Percentiles rank a stretch among this genome's conserved stretches.
Conservation (phyloP, 2,329 filamentous ascomycete species). For the Neofusicoccum parvum region DNA sequence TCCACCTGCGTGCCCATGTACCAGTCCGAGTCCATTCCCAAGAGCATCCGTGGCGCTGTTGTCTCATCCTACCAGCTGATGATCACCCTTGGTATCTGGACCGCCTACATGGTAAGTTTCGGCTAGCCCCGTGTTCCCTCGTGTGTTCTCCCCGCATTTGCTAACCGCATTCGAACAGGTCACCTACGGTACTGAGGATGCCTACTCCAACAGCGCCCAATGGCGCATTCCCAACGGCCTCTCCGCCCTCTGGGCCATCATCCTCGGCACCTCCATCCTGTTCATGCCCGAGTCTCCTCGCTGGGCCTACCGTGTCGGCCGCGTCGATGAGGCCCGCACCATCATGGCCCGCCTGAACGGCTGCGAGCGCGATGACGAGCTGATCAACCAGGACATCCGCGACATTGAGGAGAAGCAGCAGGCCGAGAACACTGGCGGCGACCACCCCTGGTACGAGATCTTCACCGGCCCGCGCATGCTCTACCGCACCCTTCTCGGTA, state of each 20-base stretch:
- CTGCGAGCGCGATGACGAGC: constrained; percentile 55
- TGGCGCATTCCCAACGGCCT: constrained; percentile 66
- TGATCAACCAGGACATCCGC: constrained; percentile 53
- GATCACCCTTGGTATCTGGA: constrained; percentile 46
- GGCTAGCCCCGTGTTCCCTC: not conserved
- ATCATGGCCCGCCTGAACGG: constrained; percentile 60
- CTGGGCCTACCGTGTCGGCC: constrained; percentile 56
- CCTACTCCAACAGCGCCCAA: constrained; percentile 48
- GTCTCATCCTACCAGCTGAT: constrained; percentile 55
- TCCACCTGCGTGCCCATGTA: constrained; percentile 67
- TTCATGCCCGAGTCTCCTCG: constrained; percentile 34
- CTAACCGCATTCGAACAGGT: constrained; percentile 30
- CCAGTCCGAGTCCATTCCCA: constrained; percentile 65
- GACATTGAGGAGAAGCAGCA: constrained; percentile 61
- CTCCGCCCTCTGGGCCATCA: constrained; percentile 19
- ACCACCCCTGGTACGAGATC: constrained; percentile 57
- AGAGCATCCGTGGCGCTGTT: constrained; percentile 64
- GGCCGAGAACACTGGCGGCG: constrained; percentile 47
- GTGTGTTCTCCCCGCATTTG: not conserved
- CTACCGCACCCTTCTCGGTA: constrained; percentile 61
- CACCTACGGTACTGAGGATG: constrained; percentile 63
- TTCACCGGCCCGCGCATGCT: constrained; percentile 68
- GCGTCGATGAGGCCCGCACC: constrained; percentile 48
- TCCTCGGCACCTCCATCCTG: constrained; percentile 48
- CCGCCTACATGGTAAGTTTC: constrained; percentile 23